Evolutionary conservation across 805 yeast species (phyloP), one percentile per base, ranked within the genome.

Genomic region (Vanderwaltozyma verrucispora): DNA sequence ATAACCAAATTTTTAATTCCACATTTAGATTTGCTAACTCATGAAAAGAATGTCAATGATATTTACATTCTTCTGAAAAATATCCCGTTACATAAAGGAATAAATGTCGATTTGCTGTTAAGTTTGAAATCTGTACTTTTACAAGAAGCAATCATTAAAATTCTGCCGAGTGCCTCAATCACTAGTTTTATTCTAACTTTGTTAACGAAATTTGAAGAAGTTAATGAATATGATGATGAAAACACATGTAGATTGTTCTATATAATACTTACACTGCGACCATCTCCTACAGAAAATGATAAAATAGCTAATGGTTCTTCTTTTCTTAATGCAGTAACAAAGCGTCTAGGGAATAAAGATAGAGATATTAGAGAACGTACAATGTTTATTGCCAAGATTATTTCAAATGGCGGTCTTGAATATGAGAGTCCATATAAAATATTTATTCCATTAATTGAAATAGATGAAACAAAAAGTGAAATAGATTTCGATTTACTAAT

Each of bases 321-420:
- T 2, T 56, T 58, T 32, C 30, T 59, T 21, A 46, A 54, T 36
- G 50, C 52, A 12, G 50, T 60, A 3, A 58, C 63, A 1, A 44
- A 43, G 25, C 44, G 63, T 18, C 39, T 60, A 18, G 35, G 37
- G 21, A 46, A 53, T 33, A 47, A 50, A 30, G 46, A 49, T 26
- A 23, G 33, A 10, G 28, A 15, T 10, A 39, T 56, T 8, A 45
- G 62, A 25, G 63, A 61, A 32, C 41, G 62, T 13, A 59, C 64
- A 3, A 59, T 58, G 65, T 49, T 37, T 39, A 42, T 60, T 18
- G 62, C 62, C 7, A 60, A 57, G 36, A 28, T 45, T 8, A 38
- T 54, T 9, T 44, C 63, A 2, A 38, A 46, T 28, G 46, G 46
- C 18, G 46, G 41, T 23, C 33, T 60, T 11, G 40, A 53, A 17